A percentile compares a stretch with the other conserved stretches of the same genome.
Evolutionary conservation across 805 yeast genomes (phyloP).

Genomic region (Zygoascus tannicola): DNA sequence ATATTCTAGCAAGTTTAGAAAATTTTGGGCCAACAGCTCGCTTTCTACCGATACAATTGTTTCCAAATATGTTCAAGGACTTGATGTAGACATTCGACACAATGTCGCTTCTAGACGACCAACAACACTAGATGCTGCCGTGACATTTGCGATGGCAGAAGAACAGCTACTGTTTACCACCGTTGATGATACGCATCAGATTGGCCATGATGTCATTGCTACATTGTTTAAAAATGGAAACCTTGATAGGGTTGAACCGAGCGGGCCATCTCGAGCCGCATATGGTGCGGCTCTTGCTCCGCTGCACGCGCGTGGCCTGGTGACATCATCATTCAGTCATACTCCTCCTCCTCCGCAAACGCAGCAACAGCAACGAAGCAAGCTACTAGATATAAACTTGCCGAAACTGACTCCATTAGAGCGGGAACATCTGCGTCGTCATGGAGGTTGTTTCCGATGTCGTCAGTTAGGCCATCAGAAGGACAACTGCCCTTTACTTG

Average conservation of each 20-base stretch:
- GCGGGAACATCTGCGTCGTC: constrained; percentile 1
- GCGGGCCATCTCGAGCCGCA: no score
- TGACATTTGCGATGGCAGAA: neutral
- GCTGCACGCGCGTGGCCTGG: no score
- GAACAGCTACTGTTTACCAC: neutral
- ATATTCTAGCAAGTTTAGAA: neutral
- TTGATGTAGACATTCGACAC: constrained; percentile 1
- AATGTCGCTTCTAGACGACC: neutral
- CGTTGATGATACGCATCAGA: neutral
- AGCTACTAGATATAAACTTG: neutral
- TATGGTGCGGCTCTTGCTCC: no score
- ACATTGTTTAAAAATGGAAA: neutral
- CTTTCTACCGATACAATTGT: neutral
- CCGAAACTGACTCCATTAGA: constrained; percentile 4
- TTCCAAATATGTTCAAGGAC: neutral
- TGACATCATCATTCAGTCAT: no score
- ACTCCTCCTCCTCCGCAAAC: neutral
- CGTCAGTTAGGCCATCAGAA: constrained; percentile 4
- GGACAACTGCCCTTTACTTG: constrained; percentile 3
- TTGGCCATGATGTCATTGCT: constrained; percentile 1
- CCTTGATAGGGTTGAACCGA: no score
- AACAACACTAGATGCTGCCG: neutral
- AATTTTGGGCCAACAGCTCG: neutral
- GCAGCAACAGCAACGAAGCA: neutral
- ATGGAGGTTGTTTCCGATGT: constrained; percentile 5